Percentiles rank a stretch among this genome's conserved stretches.
Evolutionary conservation across 129 eudicot species (phyloP).

Genomic region (Flaveria linearis): DNA sequence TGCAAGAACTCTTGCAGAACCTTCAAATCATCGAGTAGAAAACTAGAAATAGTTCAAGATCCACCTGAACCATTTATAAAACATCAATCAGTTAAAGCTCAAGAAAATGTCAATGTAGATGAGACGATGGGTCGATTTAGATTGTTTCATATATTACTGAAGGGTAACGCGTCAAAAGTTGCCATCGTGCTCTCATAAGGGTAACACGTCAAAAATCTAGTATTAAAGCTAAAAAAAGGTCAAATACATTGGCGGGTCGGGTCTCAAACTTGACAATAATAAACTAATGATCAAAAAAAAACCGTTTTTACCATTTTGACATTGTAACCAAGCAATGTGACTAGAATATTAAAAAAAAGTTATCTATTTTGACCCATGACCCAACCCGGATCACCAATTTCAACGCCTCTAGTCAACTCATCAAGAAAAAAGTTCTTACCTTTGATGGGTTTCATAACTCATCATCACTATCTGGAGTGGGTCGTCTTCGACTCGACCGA

Average conservation of each 20-base stretch:
- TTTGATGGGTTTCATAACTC: conserved; percentile 20
- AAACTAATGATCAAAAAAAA: too few species aligned
- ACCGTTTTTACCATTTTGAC: background rate
- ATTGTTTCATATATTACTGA: background rate
- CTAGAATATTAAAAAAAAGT: background rate
- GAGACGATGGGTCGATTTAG: background rate
- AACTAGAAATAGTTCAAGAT: background rate
- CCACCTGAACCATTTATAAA: background rate
- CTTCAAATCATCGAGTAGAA: background rate
- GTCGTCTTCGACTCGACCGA: conserved; percentile 27
- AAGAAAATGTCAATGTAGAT: background rate
- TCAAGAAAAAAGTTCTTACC: conserved; percentile 25
- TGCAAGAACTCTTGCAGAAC: background rate
- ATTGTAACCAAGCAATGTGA: background rate
- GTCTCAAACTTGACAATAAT: background rate
- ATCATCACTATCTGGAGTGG: conserved; percentile 46
- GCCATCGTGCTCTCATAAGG: background rate
- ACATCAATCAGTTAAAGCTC: background rate
- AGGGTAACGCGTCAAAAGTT: background rate
- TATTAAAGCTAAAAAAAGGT: background rate
- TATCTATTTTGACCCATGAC: background rate
- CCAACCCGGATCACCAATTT: background rate
- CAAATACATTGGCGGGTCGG: background rate
- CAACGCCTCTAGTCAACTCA: background rate
- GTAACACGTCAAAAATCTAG: background rate